A percentile compares a stretch with the other conserved stretches of the same genome.
These are phyloP conservation scores for Oleoguttula mirabilis DNA, from an alignment of 495 filamentous ascomycete species.

Conservation along the genomic window DNA sequence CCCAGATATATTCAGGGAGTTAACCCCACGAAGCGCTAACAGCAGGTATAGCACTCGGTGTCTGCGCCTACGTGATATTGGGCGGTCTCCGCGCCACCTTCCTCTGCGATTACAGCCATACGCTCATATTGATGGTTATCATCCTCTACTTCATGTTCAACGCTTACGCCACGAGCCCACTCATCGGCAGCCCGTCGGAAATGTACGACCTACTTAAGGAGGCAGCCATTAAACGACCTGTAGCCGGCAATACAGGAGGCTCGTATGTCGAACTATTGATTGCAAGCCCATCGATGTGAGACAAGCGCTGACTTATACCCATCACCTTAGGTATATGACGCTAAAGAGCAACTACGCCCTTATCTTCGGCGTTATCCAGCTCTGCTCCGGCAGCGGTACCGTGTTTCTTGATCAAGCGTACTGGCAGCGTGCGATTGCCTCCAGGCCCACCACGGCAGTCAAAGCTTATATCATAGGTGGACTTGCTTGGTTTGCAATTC, in stretches of 20 bases:
- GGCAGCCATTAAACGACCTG: slow-evolving; percentile 19
- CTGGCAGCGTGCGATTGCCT: slow-evolving; percentile 24
- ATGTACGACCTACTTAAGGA: slow-evolving; percentile 25
- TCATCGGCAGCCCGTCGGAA: slow-evolving; percentile 21
- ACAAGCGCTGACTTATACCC: no score
- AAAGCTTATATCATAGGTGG: slow-evolving; percentile 23
- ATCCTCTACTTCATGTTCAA: slow-evolving; percentile 25
- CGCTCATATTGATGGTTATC: slow-evolving; percentile 23
- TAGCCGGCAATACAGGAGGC: slow-evolving; percentile 22
- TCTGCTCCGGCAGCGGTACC: slow-evolving; percentile 21
- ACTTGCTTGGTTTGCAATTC: slow-evolving; percentile 23
- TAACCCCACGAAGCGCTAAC: neutral
- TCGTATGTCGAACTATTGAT: neutral
- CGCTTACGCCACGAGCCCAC: slow-evolving; percentile 18
- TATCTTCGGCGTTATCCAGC: slow-evolving; percentile 26
- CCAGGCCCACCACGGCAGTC: slow-evolving; percentile 21
- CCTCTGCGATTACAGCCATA: slow-evolving; percentile 26
- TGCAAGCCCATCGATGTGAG: no score
- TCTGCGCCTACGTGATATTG: slow-evolving; percentile 24
- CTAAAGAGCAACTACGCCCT: slow-evolving; percentile 23
- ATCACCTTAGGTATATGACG: slow-evolving; percentile 24
- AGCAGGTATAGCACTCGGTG: slow-evolving; percentile 15
- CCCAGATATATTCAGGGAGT: no score
- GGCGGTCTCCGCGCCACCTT: slow-evolving; percentile 26
- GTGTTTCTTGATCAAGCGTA: slow-evolving; percentile 25